A percentile compares a stretch with the other conserved stretches of the same genome.
Evolutionary conservation across 371 early-diverging fungal species (phyloP).

Genomic region (Coemansia sp.): DNA sequence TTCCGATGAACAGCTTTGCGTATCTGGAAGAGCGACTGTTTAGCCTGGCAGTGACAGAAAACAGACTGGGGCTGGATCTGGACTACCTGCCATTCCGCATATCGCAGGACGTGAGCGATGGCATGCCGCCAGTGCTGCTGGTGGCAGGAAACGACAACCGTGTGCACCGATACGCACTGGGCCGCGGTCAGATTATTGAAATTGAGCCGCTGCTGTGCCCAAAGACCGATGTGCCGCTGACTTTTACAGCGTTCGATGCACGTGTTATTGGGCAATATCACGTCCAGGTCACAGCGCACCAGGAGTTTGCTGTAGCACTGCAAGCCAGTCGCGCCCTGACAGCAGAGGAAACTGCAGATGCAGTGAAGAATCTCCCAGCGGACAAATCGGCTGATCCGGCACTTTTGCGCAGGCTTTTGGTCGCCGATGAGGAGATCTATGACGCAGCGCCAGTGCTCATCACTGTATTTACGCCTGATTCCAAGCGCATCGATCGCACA

Average conservation of each 20-base stretch:
- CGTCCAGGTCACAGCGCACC: slow-evolving; percentile 46
- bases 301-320: slow-evolving; percentile 46
- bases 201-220: slow-evolving; percentile 42
- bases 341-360: not conserved
- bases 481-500: slow-evolving; percentile 28
- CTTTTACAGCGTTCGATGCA: slow-evolving; percentile 42
- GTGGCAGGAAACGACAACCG: slow-evolving; percentile 46
- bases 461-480: slow-evolving; percentile 40
- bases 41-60: slow-evolving; percentile 9
- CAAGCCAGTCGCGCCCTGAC: slow-evolving; percentile 32
- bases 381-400: not conserved
- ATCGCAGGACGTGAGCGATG: slow-evolving; percentile 40
- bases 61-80: slow-evolving; percentile 25
- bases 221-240: slow-evolving; percentile 26
- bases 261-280: slow-evolving; percentile 43
- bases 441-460: slow-evolving; percentile 47
- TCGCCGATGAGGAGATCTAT: slow-evolving; percentile 46
- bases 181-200: slow-evolving; percentile 37
- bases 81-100: slow-evolving; percentile 47
- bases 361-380: not conserved
- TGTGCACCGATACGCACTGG: slow-evolving; percentile 46
- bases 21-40: slow-evolving; percentile 48
- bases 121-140: slow-evolving; percentile 38
- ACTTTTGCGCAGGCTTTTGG: slow-evolving; percentile 10
- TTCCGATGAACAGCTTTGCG: slow-evolving; percentile 38